Evolutionary conservation across 495 filamentous ascomycete genomes (phyloP).

Genomic region (Penicillium soppii): DNA sequence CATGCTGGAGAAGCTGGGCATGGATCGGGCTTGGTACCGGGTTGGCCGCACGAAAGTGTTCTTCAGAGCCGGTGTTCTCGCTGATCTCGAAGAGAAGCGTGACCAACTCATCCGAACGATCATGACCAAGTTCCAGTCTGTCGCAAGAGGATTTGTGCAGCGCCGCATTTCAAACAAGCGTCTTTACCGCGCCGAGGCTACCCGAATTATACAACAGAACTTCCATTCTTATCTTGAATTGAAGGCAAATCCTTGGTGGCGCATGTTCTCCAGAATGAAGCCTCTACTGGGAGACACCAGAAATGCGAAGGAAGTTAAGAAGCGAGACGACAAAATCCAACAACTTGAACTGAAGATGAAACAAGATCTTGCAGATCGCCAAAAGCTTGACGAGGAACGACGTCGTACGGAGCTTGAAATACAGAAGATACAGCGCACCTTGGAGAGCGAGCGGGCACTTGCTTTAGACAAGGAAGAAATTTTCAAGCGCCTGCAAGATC

Average conservation of each 20-base stretch:
- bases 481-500: slow-evolving; percentile 86
- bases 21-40: slow-evolving; percentile 84
- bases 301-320: slow-evolving; percentile 88
- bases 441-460: slow-evolving; percentile 92
- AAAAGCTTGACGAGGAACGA: slow-evolving; percentile 87
- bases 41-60: slow-evolving; percentile 98
- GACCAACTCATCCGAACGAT: slow-evolving; percentile 90
- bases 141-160: slow-evolving; percentile 86
- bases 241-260: slow-evolving; percentile 94
- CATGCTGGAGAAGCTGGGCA: slow-evolving; percentile 84
- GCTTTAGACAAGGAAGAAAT: slow-evolving; percentile 98
- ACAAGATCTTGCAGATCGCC: slow-evolving; percentile 68
- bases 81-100: slow-evolving; percentile 92
- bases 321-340: slow-evolving; percentile 87
- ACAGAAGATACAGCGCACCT: slow-evolving; percentile 81
- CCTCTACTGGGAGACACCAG: slow-evolving; percentile 89
- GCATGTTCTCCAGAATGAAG: slow-evolving; percentile 91
- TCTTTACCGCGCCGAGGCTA: slow-evolving; percentile 91
- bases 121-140: slow-evolving; percentile 89
- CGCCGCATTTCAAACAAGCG: slow-evolving; percentile 86
- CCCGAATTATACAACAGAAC: slow-evolving; percentile 90
- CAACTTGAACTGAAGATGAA: slow-evolving; percentile 81
- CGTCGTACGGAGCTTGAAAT: slow-evolving; percentile 84
- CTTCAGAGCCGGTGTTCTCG: slow-evolving; percentile 93
- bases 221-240: slow-evolving; percentile 86